Conservation (phyloP, 2,329 filamentous ascomycete genomes). For the Gliomastix tumulicola region DNA sequence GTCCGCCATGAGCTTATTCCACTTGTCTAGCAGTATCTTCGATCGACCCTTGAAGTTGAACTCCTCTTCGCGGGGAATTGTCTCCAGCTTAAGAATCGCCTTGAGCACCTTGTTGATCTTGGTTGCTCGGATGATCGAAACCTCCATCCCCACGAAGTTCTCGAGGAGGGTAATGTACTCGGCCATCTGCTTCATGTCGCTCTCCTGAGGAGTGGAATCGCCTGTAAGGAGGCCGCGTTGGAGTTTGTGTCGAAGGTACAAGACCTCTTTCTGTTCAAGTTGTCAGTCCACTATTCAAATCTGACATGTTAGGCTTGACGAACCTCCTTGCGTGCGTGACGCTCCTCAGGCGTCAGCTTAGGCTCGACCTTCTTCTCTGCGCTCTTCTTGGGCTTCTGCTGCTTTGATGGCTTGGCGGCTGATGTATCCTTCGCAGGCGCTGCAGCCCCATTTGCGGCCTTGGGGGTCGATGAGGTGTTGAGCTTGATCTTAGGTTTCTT, state of each 20-base stretch:
- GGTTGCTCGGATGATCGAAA: slow-evolving; percentile 78
- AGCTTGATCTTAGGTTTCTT: slow-evolving; percentile 65
- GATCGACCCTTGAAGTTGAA: slow-evolving; percentile 85
- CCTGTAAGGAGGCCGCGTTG: slow-evolving; percentile 88
- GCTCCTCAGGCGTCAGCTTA: slow-evolving; percentile 51
- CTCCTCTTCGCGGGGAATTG: slow-evolving; percentile 82
- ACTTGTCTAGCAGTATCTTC: slow-evolving; percentile 71
- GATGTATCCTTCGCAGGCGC: slow-evolving; percentile 45
- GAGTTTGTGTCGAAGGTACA: slow-evolving; percentile 89
- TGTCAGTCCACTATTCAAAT: slow-evolving; percentile 20
- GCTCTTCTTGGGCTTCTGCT: slow-evolving; percentile 49
- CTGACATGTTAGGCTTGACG: slow-evolving; percentile 9
- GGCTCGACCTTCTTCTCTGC: slow-evolving; percentile 54
- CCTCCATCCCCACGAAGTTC: slow-evolving; percentile 53
- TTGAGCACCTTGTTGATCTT: slow-evolving; percentile 99
- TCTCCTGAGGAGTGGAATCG: slow-evolving; percentile 77
- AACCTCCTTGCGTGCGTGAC: slow-evolving; percentile 52
- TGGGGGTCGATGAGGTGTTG: slow-evolving; percentile 59
- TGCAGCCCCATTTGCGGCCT: slow-evolving; percentile 56
- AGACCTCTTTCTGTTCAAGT: slow-evolving; percentile 58
- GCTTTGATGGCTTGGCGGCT: slow-evolving; percentile 48
- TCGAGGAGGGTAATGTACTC: slow-evolving; percentile 78
- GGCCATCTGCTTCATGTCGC: slow-evolving; percentile 74
- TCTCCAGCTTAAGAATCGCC: slow-evolving; percentile 80
- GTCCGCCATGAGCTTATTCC: slow-evolving; percentile 74